Conservation (phyloP, 805 yeast genomes). For the Nadsonia fulvescens region DNA sequence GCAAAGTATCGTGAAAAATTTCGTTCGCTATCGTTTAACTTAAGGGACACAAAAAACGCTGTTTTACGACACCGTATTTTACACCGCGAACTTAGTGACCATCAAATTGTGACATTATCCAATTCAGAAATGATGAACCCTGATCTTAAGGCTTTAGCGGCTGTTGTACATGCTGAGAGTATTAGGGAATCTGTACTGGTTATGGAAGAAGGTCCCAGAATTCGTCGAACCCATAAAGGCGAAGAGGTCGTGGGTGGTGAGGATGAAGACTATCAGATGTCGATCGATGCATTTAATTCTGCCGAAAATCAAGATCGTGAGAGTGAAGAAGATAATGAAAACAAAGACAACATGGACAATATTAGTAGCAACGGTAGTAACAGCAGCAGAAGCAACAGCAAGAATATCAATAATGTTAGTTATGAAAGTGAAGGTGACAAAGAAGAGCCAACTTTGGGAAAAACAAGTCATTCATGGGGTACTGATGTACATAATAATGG, state of each 20-base stretch:
- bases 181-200: conserved; percentile 52
- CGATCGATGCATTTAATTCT: conserved; percentile 7
- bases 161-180: conserved; percentile 49
- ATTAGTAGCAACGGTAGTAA: conserved; percentile 7
- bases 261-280: conserved; percentile 20
- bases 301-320: conserved; percentile 8
- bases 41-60: conserved; percentile 36
- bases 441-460: too few species aligned
- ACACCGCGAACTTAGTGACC: conserved; percentile 32
- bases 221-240: conserved; percentile 74
- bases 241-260: conserved; percentile 64
- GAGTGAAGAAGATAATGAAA: conserved; percentile 5
- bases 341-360: too few species aligned
- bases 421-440: too few species aligned
- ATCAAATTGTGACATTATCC: conserved; percentile 41
- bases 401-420: too few species aligned
- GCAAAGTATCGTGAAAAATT: conserved; percentile 46
- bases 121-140: conserved; percentile 68
- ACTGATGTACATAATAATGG: too few species aligned
- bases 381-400: too few species aligned
- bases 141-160: conserved; percentile 51
- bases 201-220: conserved; percentile 38
- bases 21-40: conserved; percentile 45
- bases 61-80: conserved; percentile 40
- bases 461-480: too few species aligned